Base-by-base conservation (phyloP, 805 yeast species). In the Groenewaldozyma salmanticensis region DNA sequence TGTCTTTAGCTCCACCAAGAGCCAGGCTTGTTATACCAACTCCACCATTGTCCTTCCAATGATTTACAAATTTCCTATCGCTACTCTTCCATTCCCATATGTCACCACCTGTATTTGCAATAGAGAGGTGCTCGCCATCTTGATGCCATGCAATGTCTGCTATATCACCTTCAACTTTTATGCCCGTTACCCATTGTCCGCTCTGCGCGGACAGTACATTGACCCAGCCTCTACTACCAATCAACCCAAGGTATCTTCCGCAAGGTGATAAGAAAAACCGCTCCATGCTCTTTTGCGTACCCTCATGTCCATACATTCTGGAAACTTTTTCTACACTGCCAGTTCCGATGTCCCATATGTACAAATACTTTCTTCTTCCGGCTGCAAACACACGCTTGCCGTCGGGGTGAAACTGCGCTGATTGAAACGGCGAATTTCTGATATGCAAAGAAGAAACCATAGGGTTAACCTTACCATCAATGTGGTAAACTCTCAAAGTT, bases 301-400 rank as follows among this genome's bases (percentile, higher is more conserved):
- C 66, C 55, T 85, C 95, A 55, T 88, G 95, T 3, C 98, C 98
- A 58, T 88, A 90, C 70, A 90, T 64, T 61, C 96, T 75, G 40
- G 83, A 75, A 32, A 92, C 77, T 62, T 88, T 92, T 50, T 87
- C 95, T 34, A 87, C 76, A 16, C 67, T 69, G 9, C 90, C 87
- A 1, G 72, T 65, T 13, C 76, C 75, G 38, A 92, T 67, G 60
- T 87, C 88, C 95, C 97, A 88, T 37, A 86, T 79, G 63, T 82
- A 85, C 85, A 92, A 79, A 58, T 80, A 88, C 43, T 84, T 72
- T 66, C 98, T 76, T 64, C 96, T 77, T 45, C 97, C 98, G 46
- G 82, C 95, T 2, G 94, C 83, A 56, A 75, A 80, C 6, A 90
- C 77, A 46, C 67, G 64, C 51, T 69, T 66, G 11, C 68, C 64